These are phyloP conservation scores for Kodamaea fungicola DNA, from an alignment of 1,139 yeast genomes.

Conservation along the genomic window DNA sequence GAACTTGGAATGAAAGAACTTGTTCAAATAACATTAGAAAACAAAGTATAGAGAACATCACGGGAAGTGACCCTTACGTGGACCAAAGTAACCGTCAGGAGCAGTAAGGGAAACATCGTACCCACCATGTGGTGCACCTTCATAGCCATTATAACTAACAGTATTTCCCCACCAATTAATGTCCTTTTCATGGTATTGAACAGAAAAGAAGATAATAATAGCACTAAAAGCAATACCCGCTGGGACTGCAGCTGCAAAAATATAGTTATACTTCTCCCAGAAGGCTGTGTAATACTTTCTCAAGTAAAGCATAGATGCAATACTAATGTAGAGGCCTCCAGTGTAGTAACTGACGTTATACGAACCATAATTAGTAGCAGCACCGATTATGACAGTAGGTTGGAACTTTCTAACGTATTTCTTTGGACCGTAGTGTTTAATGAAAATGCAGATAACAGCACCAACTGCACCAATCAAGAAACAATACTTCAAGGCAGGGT, in stretches of 20 bases:
- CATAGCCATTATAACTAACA: conserved; percentile 12
- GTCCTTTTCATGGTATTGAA: conserved; percentile 14
- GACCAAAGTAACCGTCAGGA: conserved; percentile 17
- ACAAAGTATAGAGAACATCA: neutral
- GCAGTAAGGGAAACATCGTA: conserved; percentile 12
- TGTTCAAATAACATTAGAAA: too few relatives aligned
- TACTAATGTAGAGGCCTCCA: conserved; percentile 13
- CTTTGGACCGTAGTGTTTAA: conserved; percentile 19
- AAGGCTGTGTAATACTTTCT: conserved; percentile 13
- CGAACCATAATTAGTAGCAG: conserved; percentile 13
- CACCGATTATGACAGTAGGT: conserved; percentile 17
- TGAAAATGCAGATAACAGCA: conserved; percentile 25
- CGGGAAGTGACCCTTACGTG: conserved; percentile 11
- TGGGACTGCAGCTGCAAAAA: conserved; percentile 14
- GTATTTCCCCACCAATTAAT: conserved; percentile 18
- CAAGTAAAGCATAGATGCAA: conserved; percentile 15
- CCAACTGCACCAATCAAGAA: conserved; percentile 29
- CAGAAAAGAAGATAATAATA: conserved; percentile 17
- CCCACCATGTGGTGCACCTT: conserved; percentile 7
- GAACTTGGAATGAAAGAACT: too few relatives aligned
- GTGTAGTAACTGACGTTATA: conserved; percentile 17
- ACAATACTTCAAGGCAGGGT: conserved; percentile 34
- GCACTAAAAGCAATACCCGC: conserved; percentile 18
- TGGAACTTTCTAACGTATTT: conserved; percentile 13
- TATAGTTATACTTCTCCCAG: conserved; percentile 19